phyloP scores from a whole-genome alignment of 768 basidiomycete genomes.

The Naganishia antarctica region DNA sequence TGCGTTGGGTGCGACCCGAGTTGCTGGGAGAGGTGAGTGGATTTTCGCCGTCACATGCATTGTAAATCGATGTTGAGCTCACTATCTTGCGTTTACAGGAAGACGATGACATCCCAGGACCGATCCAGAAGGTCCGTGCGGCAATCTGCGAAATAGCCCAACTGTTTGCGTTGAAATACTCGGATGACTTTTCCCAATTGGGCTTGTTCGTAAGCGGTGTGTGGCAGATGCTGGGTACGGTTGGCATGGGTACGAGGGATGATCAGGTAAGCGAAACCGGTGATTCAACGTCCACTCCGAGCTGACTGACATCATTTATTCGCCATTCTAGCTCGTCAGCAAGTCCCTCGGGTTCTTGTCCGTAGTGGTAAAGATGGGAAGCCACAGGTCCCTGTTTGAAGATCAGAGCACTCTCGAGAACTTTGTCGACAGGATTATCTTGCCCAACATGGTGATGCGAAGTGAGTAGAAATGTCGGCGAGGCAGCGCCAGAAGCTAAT shows the following conservation, averaged over 20 bases:
- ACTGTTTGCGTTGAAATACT: conserved; percentile 54
- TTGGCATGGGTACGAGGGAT: conserved; percentile 61
- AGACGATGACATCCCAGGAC: conserved; percentile 75
- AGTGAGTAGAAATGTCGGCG: conserved; percentile 47
- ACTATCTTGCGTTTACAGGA: conserved; percentile 33
- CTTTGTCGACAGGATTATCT: conserved; percentile 80
- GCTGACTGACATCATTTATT: conserved; percentile 40
- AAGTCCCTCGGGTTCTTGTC: conserved; percentile 87
- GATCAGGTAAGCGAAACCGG: conserved; percentile 58
- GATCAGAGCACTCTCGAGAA: conserved; percentile 70
- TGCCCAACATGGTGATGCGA: conserved; percentile 85
- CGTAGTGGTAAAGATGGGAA: conserved; percentile 80
- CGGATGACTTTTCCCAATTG: conserved; percentile 51
- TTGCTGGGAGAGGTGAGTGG: conserved; percentile 62
- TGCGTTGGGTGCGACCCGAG: conserved; percentile 70
- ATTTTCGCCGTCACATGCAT: background rate
- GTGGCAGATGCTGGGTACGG: conserved; percentile 76
- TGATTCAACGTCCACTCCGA: too few species aligned
- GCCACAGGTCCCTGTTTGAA: conserved; percentile 72
- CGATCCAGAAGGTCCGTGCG: conserved; percentile 86
- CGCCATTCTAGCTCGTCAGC: conserved; percentile 61
- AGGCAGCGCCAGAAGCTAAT: background rate
- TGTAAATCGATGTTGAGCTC: background rate
- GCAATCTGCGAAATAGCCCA: conserved; percentile 85
- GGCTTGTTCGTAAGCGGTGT: conserved; percentile 70